Base-by-base conservation (phyloP, 1,139 yeast species). In the Diutina neorugosa region DNA sequence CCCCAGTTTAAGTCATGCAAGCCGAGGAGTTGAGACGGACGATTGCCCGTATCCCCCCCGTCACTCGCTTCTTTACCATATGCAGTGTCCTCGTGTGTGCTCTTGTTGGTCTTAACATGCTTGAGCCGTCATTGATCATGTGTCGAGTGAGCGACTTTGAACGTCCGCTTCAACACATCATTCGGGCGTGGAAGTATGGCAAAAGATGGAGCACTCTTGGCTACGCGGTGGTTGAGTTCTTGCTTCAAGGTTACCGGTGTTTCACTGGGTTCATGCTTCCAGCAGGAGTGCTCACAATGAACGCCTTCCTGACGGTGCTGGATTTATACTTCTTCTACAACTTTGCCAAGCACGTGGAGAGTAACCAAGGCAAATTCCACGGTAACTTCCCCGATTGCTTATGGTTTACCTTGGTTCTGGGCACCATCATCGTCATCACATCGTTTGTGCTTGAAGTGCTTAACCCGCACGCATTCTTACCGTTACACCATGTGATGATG, bases 251-350 rank as follows among this genome's bases (percentile, higher is more conserved):
- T 47, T 76, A 80, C 66, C 64, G 82, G 43, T 63, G 76, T 25
- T 65, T 80, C 52, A 74, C 84, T 0, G 70, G 78, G 8, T 78
- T 80, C 57, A 62, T 81, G 51, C 67, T 78, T 1, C 77, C 77
- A 2, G 56, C 57, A 1, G 79, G 74, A 1, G 54, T 69, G 21
- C 43, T 67, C 19, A 9, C 3, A 3, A 7, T 14, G 7, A 18
- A 16, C 11, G 37, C 41, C n/a, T 9, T 77, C 63, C 70, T 67
- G 56, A 81, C 71, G 0, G 63, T 81, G 51, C 65, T 80, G 65
- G 83, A 79, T 55, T 72, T 78, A 14, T 81, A 81, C 61, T 76
- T 79, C 67, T 70, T 81, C 55, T 81, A 81, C 63, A 73, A 76
- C 5, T 80, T 78, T 64, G 78, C 84, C 53, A 74, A 74, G 56